phyloP scores from a whole-genome alignment of 768 basidiomycete species.

The Russula sp. region DNA sequence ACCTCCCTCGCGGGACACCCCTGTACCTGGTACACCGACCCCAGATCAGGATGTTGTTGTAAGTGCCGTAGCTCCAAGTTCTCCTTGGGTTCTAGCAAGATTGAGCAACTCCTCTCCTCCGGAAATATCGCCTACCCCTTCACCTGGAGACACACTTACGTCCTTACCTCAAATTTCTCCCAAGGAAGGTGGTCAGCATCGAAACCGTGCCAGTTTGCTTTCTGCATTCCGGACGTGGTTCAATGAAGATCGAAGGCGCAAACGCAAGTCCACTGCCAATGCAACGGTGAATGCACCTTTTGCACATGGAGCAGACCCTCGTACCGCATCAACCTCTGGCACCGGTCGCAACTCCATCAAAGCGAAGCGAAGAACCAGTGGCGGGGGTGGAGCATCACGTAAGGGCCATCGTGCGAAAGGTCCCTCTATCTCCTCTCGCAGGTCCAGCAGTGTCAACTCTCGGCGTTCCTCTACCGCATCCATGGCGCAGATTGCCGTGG shows the following conservation, averaged over 20 bases:
- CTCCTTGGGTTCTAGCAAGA: constrained; percentile 60
- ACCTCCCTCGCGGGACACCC: constrained; percentile 47
- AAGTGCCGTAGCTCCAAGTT: constrained; percentile 28
- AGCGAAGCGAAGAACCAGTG: constrained; percentile 44
- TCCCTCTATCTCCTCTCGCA: constrained; percentile 69
- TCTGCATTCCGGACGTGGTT: constrained; percentile 89
- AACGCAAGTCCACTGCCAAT: constrained; percentile 48
- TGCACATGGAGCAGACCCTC: constrained; percentile 11
- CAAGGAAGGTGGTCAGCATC: constrained; percentile 34
- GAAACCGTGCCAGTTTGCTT: constrained; percentile 73
- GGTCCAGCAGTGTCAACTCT: constrained; percentile 90
- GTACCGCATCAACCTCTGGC: constrained; percentile 11
- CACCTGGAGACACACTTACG: constrained; percentile 46
- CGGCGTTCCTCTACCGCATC: constrained; percentile 57
- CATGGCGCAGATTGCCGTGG: constrained; percentile 40
- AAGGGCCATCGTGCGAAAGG: constrained; percentile 54
- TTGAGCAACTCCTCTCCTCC: constrained; percentile 26
- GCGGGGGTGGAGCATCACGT: constrained; percentile 26
- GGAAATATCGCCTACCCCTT: constrained; percentile 42
- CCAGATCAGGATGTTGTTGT: constrained; percentile 32
- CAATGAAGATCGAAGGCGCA: constrained; percentile 83
- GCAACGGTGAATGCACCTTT: constrained; percentile 6
- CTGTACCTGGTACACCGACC: constrained; percentile 45
- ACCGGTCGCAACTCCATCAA: constrained; percentile 30
- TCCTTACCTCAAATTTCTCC: constrained; percentile 37